These are phyloP conservation scores for Akanthomyces dipterigenus DNA, from an alignment of 2,329 filamentous ascomycete species.

Conservation along the genomic window DNA sequence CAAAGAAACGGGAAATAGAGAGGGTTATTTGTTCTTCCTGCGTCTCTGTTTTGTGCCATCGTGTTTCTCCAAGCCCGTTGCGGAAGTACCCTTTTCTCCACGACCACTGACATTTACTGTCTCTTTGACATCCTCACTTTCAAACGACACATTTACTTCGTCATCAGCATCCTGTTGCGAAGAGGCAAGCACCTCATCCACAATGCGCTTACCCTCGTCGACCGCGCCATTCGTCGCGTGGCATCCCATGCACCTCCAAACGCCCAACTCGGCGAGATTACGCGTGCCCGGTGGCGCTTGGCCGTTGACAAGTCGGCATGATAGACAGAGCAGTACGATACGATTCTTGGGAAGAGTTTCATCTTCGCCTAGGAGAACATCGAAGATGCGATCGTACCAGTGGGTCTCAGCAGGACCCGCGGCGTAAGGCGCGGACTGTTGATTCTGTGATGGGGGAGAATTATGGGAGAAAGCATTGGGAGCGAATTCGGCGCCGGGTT, in stretches of 20 bases:
- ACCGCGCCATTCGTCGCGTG: conserved; percentile 74
- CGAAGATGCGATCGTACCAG: conserved; percentile 94
- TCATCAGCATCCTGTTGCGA: conserved; percentile 17
- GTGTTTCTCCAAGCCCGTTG: conserved; percentile 15
- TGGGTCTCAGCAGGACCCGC: conserved; percentile 39
- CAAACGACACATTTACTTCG: conserved; percentile 10
- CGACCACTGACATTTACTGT: conserved; percentile 1
- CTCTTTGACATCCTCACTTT: conserved; percentile 14
- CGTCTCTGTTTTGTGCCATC: conserved; percentile 21
- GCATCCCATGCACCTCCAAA: conserved; percentile 87
- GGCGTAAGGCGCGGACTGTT: conserved; percentile 16
- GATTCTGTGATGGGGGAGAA: conserved; percentile 17
- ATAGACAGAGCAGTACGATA: conserved; percentile 74
- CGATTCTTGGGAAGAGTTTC: conserved; percentile 89
- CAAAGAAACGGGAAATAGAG: not conserved
- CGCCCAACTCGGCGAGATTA: conserved; percentile 69
- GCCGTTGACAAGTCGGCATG: conserved; percentile 86
- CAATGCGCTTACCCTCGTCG: conserved; percentile 66
- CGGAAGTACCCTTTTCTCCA: not conserved
- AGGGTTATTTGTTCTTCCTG: conserved; percentile 18
- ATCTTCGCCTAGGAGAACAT: conserved; percentile 88
- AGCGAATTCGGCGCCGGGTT: conserved; percentile 59
- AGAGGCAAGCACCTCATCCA: conserved; percentile 53
- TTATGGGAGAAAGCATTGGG: conserved; percentile 57
- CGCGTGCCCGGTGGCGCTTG: conserved; percentile 86